A percentile compares a stretch with the other conserved stretches of the same genome.
phyloP scores from a whole-genome alignment of 2,329 filamentous ascomycete species.

The Ustulina deusta region DNA sequence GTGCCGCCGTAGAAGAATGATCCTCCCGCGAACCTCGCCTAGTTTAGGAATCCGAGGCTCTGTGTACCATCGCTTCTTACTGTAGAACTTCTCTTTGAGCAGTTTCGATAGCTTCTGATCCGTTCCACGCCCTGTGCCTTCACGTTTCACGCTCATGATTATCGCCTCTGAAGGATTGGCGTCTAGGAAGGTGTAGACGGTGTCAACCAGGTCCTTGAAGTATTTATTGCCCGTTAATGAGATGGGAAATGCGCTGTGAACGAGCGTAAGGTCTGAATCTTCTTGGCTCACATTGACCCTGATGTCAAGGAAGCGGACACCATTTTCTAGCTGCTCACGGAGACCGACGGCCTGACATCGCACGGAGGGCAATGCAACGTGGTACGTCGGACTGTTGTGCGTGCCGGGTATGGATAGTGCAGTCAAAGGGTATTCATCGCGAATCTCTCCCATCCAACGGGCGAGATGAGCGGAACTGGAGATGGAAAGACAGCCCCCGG shows the following conservation, averaged over 20 bases:
- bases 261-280: constrained; percentile 79
- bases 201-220: constrained; percentile 77
- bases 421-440: constrained; percentile 78
- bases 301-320: constrained; percentile 94
- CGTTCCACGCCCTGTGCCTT: constrained; percentile 83
- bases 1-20: constrained; percentile 88
- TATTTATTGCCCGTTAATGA: constrained; percentile 84
- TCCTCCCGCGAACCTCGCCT: constrained; percentile 81
- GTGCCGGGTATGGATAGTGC: constrained; percentile 92
- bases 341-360: constrained; percentile 89
- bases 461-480: constrained; percentile 77
- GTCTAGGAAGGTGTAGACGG: constrained; percentile 80
- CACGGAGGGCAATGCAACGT: constrained; percentile 89
- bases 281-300: constrained; percentile 70
- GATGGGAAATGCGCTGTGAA: constrained; percentile 91
- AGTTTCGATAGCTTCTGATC: constrained; percentile 83
- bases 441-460: constrained; percentile 84
- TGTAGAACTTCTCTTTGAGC: constrained; percentile 78
- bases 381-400: constrained; percentile 90
- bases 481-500: constrained; percentile 69
- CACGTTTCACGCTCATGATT: constrained; percentile 89
- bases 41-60: constrained; percentile 81
- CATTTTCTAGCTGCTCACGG: constrained; percentile 83
- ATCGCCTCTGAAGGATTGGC: constrained; percentile 83
- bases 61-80: constrained; percentile 77